Evolutionary conservation across 164 flowering plant species (phyloP), one percentile per base, ranked within the genome.

Genomic region (Annona cherimola): DNA sequence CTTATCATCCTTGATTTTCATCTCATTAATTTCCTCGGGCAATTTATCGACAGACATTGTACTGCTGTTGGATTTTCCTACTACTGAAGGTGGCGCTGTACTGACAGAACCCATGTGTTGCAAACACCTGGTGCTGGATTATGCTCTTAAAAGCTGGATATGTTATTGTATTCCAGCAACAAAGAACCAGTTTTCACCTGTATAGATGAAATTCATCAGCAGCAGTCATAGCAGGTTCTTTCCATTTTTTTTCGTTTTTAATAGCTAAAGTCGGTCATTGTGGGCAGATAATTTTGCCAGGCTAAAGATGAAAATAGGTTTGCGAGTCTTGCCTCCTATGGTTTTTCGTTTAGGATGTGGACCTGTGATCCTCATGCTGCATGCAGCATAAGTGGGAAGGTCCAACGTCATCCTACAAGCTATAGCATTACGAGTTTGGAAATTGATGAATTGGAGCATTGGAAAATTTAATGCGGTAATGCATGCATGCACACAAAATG

Each of bases 1-100:
- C 81, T 86, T 89, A 42, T 87, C 91, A 83, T 89, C 94, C 75
- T 64, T 81, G 74, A 86, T 89, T 79, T 85, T 86, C 91, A 87
- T 87, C 66, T 85, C 89, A 69, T 86, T 87, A 26, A 86, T 86
- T 80, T 83, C 94, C 69, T 84, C 85, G 0, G 89, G 91, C 46
- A 88, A 83, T 67, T 87, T 86, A 78, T 87, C 90, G 16, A 81
- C 87, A 62, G 80, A 63, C 83, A 83, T 81, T 12, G 80, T 57
- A 73, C 80, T 76, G 69, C 74, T 77, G 74, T 35, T 46, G 44
- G 79, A 75, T 77, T 79, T 84, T 45, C 68, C 88, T 75, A 71
- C 76, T 2, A 74, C 57, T 4, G 77, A 60, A 76, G 85, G 45
- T 75, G 84, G 82, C 19, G 59, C 74, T 69, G 76, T 69, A 46